These are phyloP conservation scores for Papilionanthe hybrid DNA, from an alignment of 116 monocot genomes.

Conservation along the genomic window DNA sequence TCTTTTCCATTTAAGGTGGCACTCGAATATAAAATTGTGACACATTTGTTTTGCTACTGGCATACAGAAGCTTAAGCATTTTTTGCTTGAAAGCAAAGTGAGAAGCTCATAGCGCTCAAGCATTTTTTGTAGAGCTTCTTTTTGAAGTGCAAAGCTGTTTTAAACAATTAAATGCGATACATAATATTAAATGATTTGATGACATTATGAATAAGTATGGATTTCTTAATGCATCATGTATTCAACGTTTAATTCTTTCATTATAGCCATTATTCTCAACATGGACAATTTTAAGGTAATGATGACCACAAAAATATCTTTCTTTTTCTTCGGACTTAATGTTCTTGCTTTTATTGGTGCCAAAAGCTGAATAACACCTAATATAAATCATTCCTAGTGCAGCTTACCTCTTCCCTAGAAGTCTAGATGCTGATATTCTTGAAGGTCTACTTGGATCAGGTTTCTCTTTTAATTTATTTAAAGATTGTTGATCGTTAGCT, in stretches of 20 bases:
- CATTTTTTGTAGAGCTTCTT: no score
- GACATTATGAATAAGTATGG: neutral
- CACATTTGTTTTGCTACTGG: no score
- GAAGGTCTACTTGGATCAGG: conserved; percentile 98
- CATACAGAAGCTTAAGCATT: no score
- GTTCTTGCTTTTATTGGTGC: neutral
- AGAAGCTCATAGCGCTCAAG: no score
- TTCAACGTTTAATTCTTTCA: neutral
- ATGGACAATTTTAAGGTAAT: neutral
- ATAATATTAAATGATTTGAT: neutral
- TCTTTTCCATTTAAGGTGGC: no score
- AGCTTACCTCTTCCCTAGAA: conserved; percentile 92
- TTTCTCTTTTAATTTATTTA: conserved; percentile 14
- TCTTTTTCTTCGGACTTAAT: neutral
- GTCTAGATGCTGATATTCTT: conserved; percentile 80
- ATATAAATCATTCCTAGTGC: conserved; percentile 17
- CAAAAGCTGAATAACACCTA: neutral
- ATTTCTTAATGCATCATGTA: neutral
- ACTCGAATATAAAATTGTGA: no score
- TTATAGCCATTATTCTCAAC: neutral
- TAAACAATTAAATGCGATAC: neutral
- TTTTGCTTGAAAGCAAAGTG: no score
- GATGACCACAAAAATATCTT: neutral
- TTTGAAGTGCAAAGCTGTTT: no score
- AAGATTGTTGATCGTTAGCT: neutral